Evolutionary conservation across 768 basidiomycete genomes (phyloP).

Genomic region (Pholiota conissans): DNA sequence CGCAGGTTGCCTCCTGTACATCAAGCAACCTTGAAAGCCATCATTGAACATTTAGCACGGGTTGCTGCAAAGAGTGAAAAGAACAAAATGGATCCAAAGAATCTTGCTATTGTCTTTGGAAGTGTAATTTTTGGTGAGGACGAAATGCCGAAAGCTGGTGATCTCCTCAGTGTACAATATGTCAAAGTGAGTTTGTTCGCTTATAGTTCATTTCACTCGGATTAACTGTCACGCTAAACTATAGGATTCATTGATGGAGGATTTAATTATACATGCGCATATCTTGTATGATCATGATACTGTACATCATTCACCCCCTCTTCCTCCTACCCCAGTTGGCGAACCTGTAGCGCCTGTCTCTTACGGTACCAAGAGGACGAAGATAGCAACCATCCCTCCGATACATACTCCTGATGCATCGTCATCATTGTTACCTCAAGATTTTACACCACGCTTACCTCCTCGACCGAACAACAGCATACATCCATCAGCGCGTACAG

Average conservation of each 20-base stretch:
- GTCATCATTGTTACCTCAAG: slow-evolving; percentile 41
- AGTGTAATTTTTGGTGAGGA: slow-evolving; percentile 91
- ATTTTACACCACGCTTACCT: slow-evolving; percentile 75
- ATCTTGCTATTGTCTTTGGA: slow-evolving; percentile 89
- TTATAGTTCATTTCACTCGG: background rate
- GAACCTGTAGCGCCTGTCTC: slow-evolving; percentile 56
- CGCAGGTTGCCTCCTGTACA: slow-evolving; percentile 82
- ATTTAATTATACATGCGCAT: slow-evolving; percentile 71
- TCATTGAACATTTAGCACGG: slow-evolving; percentile 81
- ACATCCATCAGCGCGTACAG: slow-evolving; percentile 69
- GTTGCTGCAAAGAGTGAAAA: slow-evolving; percentile 64
- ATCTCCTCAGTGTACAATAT: slow-evolving; percentile 73
- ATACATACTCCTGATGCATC: slow-evolving; percentile 15
- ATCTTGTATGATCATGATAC: slow-evolving; percentile 65
- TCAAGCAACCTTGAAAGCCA: slow-evolving; percentile 76
- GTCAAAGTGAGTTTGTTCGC: slow-evolving; percentile 56
- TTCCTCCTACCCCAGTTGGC: slow-evolving; percentile 71
- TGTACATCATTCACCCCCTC: slow-evolving; percentile 58
- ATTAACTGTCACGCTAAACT: background rate
- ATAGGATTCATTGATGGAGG: slow-evolving; percentile 71
- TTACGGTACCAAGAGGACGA: slow-evolving; percentile 76
- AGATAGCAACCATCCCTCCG: slow-evolving; percentile 52
- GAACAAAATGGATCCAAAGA: slow-evolving; percentile 95
- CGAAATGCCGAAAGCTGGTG: slow-evolving; percentile 76
- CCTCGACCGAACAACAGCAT: slow-evolving; percentile 71